Evolutionary conservation across 2,329 filamentous ascomycete species (phyloP), one percentile per base, ranked within the genome.

Genomic region (Monosporascus sp.): DNA sequence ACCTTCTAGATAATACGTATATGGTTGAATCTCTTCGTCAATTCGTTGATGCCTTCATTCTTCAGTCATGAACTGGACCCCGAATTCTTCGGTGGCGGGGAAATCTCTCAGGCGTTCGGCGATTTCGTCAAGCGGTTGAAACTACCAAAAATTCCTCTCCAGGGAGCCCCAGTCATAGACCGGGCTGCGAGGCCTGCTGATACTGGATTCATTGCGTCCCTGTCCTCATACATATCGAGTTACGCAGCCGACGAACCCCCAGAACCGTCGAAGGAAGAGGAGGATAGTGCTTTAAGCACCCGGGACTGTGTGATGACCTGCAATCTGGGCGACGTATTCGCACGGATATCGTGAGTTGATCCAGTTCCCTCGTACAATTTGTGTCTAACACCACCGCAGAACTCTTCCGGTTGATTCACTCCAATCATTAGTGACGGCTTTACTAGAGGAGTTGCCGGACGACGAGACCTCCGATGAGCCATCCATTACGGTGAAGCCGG

Each of bases 201-300:
- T 27, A 85, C 85, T 2, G 91, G 94, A 6, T 82, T 99, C 48
- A 91, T 99, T 68, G 96, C 92, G 4, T 91, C 93, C 1, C 90
- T 99, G 63, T 95, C 93, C 0, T 96, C 89, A 5, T 99, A 97
- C 65, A 91, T 99, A 35, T 96, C 92, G n/a, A 97, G 93, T 69
- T 97, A 99, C 68, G 94, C 95, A 43, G 95, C 94, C 11, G 94
- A 97, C 69, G 94, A 99, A 65, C 94, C 94, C 14, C 94, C 94
- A 0, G 94, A 99, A 72, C 94, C 94, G 2, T 97, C 94, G 1
- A 91, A 97, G 59, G 93, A 97, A 67, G 94, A 99, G 68, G 79
- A 99, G 31, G 94, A 99, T 65, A 96, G 94, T 66, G 97, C 94
- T 0, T 76, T 99, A 9, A 94, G 89, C 67, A 93, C 94, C 1